These are phyloP conservation scores for Euphorbia schlechtendalii DNA, from an alignment of 441 rosid species.

Conservation along the genomic window DNA sequence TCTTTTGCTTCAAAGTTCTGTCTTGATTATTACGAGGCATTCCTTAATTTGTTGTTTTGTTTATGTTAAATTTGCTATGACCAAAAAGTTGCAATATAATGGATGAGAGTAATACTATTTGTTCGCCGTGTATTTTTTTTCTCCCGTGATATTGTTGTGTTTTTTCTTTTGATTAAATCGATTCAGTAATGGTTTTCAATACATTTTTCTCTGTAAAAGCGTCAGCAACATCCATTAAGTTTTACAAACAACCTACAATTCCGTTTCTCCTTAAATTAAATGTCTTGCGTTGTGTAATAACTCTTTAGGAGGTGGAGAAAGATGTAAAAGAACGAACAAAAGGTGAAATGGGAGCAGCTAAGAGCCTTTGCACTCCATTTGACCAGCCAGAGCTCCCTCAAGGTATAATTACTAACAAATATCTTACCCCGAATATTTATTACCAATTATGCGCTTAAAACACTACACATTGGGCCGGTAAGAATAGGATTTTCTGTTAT, in stretches of 20 bases:
- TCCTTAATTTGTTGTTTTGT: not conserved
- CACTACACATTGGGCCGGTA: too few relatives aligned
- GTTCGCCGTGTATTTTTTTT: not conserved
- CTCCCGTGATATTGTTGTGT: not conserved
- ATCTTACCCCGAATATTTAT: not conserved
- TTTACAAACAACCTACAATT: not conserved
- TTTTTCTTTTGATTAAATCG: not conserved
- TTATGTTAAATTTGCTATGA: not conserved
- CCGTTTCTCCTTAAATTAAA: not conserved
- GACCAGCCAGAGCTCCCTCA: conserved; percentile 97
- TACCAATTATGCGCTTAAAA: not conserved
- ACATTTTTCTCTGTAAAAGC: not conserved
- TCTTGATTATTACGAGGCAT: conserved; percentile 4
- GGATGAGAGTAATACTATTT: not conserved
- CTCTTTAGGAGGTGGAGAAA: conserved; percentile 76
- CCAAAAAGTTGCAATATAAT: not conserved
- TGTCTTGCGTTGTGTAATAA: conserved; percentile 10
- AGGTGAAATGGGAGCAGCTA: conserved; percentile 95
- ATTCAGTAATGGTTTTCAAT: not conserved
- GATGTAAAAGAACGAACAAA: conserved; percentile 81
- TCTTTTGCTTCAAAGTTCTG: not conserved
- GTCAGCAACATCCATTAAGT: not conserved
- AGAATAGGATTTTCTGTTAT: not conserved
- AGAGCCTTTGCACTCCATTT: conserved; percentile 89
- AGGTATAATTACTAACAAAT: conserved; percentile 34